A percentile compares a stretch with the other conserved stretches of the same genome.
Evolutionary conservation across 1,284 basidiomycete species (phyloP).

Genomic region (Microstroma glucosiphilum): DNA sequence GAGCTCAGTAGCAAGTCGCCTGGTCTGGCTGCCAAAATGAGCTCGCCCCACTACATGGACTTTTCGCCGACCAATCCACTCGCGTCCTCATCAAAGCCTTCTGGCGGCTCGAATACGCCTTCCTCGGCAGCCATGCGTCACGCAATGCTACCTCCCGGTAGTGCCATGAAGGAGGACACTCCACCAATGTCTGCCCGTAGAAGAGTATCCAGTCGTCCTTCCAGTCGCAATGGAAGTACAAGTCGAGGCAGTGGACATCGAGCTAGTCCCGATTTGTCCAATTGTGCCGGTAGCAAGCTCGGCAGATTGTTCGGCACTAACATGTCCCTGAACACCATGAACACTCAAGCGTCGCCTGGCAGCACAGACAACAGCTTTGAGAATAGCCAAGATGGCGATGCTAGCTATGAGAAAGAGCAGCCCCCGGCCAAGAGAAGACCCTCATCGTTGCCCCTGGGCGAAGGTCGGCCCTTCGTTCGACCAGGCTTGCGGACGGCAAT

Average conservation of each 20-base stretch:
- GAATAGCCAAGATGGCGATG: slow-evolving; percentile 16
- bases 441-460: slow-evolving; percentile 23
- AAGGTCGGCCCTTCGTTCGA: not conserved
- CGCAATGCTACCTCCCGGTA: slow-evolving; percentile 16
- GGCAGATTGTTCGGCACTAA: slow-evolving; percentile 38
- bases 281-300: slow-evolving; percentile 7
- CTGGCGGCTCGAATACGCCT: slow-evolving; percentile 9
- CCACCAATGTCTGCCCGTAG: not conserved
- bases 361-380: slow-evolving; percentile 14
- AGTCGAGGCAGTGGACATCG: no score
- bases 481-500: slow-evolving; percentile 8
- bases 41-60: slow-evolving; percentile 44
- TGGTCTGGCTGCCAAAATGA: slow-evolving; percentile 36
- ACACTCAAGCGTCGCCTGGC: not conserved
- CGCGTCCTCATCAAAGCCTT: not conserved
- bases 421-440: slow-evolving; percentile 31
- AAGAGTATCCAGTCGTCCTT: not conserved
- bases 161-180: slow-evolving; percentile 17
- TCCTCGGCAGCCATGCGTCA: slow-evolving; percentile 19
- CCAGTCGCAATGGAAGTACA: slow-evolving; percentile 3
- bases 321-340: slow-evolving; percentile 28
- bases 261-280: not conserved
- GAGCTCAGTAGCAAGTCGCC: slow-evolving; percentile 30
- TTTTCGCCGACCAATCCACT: slow-evolving; percentile 26
- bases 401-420: slow-evolving; percentile 38